These are phyloP conservation scores for Dothideomycetes sp. DNA, from an alignment of 2,329 filamentous ascomycete genomes.

Conservation along the genomic window DNA sequence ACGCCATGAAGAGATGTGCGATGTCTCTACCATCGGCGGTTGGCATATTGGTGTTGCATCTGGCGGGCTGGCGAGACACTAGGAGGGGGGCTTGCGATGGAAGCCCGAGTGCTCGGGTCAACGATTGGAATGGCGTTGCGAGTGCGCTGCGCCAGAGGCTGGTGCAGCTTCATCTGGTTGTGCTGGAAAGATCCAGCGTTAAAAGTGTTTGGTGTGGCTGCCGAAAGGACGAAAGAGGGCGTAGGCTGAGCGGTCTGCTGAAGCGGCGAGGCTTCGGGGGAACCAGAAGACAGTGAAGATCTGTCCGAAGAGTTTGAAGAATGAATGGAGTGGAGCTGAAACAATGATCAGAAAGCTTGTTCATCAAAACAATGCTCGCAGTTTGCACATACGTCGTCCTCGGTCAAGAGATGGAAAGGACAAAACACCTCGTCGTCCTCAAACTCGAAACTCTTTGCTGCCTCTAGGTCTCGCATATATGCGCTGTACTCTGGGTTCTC, in stretches of 20 bases:
- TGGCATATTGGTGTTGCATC: slow-evolving; percentile 47
- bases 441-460: slow-evolving; percentile 84
- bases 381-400: slow-evolving; percentile 63
- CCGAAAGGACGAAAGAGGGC: slow-evolving; percentile 62
- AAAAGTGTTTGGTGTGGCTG: slow-evolving; percentile 38
- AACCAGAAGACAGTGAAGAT: slow-evolving; percentile 88
- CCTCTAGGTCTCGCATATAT: slow-evolving; percentile 83
- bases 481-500: slow-evolving; percentile 65
- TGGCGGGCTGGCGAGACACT: slow-evolving; percentile 52
- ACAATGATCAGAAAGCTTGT: not conserved
- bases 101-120: slow-evolving; percentile 80
- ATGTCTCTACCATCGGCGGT: slow-evolving; percentile 33
- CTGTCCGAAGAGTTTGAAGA: slow-evolving; percentile 74
- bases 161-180: slow-evolving; percentile 68
- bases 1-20: slow-evolving; percentile 8
- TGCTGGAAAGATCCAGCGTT: slow-evolving; percentile 22
- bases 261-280: slow-evolving; percentile 80
- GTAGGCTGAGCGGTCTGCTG: slow-evolving; percentile 68
- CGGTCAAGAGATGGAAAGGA: slow-evolving; percentile 73
- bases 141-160: slow-evolving; percentile 76
- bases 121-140: slow-evolving; percentile 97
- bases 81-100: slow-evolving; percentile 75
- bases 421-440: slow-evolving; percentile 96
- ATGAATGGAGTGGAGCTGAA: slow-evolving; percentile 82
- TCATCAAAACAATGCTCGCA: not conserved